Conservation (phyloP, 2,329 filamentous ascomycete genomes). For the Neopestalotiopsis rosae region DNA sequence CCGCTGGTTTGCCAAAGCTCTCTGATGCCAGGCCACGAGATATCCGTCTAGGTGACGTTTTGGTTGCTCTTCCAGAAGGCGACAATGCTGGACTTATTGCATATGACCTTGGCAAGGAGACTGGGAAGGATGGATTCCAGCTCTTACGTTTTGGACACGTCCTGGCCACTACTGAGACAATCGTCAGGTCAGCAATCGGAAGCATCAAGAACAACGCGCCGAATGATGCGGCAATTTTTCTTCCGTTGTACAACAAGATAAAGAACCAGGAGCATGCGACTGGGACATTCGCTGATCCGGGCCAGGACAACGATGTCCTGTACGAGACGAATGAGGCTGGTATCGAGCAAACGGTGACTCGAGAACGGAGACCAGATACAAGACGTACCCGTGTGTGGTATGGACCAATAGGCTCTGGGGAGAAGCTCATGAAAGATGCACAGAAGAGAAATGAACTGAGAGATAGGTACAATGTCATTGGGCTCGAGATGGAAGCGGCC, state of each 20-base stretch:
- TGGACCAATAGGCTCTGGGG: constrained; percentile 38
- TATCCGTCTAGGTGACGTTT: constrained; percentile 43
- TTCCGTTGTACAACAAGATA: constrained; percentile 30
- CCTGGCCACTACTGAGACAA: constrained; percentile 33
- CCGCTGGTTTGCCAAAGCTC: constrained; percentile 39
- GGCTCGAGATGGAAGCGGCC: constrained; percentile 40
- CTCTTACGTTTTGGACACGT: constrained; percentile 31
- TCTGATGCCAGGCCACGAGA: constrained; percentile 30
- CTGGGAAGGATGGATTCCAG: constrained; percentile 29
- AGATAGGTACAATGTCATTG: constrained; percentile 35
- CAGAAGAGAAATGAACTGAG: constrained; percentile 28
- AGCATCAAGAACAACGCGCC: constrained; percentile 34
- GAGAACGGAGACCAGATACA: constrained; percentile 23
- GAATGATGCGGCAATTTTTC: constrained; percentile 27
- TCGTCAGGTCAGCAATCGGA: constrained; percentile 41
- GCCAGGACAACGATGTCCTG: constrained; percentile 34
- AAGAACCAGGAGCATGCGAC: constrained; percentile 26
- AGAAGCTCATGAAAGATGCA: constrained; percentile 36
- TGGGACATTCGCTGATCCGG: constrained; percentile 35
- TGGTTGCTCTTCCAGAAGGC: constrained; percentile 34
- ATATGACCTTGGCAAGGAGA: constrained; percentile 43
- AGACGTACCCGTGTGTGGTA: constrained; percentile 39
- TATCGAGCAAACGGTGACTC: constrained; percentile 14
- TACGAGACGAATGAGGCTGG: constrained; percentile 22
- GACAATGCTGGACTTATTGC: constrained; percentile 34